Percentiles rank a stretch among this genome's conserved stretches.
These are phyloP conservation scores for Amphirosellinia nigrospora DNA, from an alignment of 495 filamentous ascomycete species.

Conservation along the genomic window DNA sequence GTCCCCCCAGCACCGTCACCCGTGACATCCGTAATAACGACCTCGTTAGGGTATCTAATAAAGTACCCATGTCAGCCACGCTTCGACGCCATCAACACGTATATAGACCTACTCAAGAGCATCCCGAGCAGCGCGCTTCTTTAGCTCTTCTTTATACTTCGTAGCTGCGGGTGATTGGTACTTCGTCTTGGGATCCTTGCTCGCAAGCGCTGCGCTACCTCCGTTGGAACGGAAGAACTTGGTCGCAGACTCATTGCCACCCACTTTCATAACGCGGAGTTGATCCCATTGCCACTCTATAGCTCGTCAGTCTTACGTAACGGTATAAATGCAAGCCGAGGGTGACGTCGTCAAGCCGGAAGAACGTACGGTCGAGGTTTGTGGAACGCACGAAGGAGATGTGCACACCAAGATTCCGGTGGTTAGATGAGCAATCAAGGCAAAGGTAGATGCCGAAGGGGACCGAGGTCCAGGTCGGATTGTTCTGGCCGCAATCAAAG, in stretches of 20 bases:
- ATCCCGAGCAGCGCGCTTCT: slow-evolving; percentile 79
- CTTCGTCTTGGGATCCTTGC: slow-evolving; percentile 95
- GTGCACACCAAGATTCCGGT: slow-evolving; percentile 90
- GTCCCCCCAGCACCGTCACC: slow-evolving; percentile 65
- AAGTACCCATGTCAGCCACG: slow-evolving; percentile 30
- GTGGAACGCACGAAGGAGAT: slow-evolving; percentile 99
- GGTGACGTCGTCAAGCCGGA: neutral
- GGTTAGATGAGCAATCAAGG: slow-evolving; percentile 92
- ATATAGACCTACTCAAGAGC: slow-evolving; percentile 68
- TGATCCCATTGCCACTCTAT: slow-evolving; percentile 99
- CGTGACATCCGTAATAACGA: slow-evolving; percentile 78
- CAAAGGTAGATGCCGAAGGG: slow-evolving; percentile 98
- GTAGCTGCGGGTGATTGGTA: slow-evolving; percentile 88
- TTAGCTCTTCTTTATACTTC: slow-evolving; percentile 97
- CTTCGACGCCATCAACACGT: neutral
- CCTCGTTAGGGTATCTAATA: slow-evolving; percentile 81
- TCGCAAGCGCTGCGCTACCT: slow-evolving; percentile 88
- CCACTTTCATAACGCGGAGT: slow-evolving; percentile 96
- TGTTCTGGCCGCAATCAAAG: slow-evolving; percentile 96
- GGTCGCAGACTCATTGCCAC: slow-evolving; percentile 96
- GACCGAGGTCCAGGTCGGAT: slow-evolving; percentile 97
- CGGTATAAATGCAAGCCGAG: neutral
- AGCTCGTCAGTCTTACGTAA: slow-evolving; percentile 23
- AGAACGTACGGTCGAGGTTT: slow-evolving; percentile 89
- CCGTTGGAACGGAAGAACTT: slow-evolving; percentile 97